Base-by-base conservation (phyloP, 2,329 filamentous ascomycete species). In the Conoideocrella luteorostrata region DNA sequence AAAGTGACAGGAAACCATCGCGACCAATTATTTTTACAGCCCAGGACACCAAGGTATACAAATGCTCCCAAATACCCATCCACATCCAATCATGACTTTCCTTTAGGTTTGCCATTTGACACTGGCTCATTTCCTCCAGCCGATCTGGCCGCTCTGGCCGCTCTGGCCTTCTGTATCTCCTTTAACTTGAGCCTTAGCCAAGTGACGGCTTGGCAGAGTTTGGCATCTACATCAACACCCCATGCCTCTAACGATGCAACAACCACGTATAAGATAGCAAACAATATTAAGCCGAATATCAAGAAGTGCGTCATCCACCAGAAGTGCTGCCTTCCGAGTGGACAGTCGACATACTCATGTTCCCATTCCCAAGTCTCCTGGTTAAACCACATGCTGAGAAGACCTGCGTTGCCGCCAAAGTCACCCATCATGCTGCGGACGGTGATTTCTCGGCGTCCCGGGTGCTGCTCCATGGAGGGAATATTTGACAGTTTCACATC, bases 361-460 rank as follows among this genome's bases (percentile, higher is more conserved):
- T 75, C 75, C 93, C 93, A 98, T 60, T 86, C 79, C 71, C 79
- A 82, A 1, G 65, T 63, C 3, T 74, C 69, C 44, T 77, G 64
- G 61, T 97, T 88, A 58, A 91, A 97, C 91, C 91, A 98, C 1
- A 86, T 75, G 49, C 86, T 93, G 32, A 98, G 66, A 33, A 98
- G 71, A 0, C 89, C 93, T 0, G 89, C 88, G 60, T 96, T 93
- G 17, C 93, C 93, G n/a, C 81, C 84, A 64, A 86, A 98, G 45
- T 87, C 86, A 44, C 93, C 93, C 93, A 98, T 98, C 89, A 98
- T 97, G 63, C 88, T 95, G 47, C 90, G 82, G 2, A 98, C 86
- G 0, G 93, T 98, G 51, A 97, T 80, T 65, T 98, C 93, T 22
- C 91, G 75, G 5, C 96, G 70, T 1, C 84, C 84, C 0, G 84